These are phyloP conservation scores for Harringtonia aguacate DNA, from an alignment of 2,329 filamentous ascomycete genomes.

Conservation along the genomic window DNA sequence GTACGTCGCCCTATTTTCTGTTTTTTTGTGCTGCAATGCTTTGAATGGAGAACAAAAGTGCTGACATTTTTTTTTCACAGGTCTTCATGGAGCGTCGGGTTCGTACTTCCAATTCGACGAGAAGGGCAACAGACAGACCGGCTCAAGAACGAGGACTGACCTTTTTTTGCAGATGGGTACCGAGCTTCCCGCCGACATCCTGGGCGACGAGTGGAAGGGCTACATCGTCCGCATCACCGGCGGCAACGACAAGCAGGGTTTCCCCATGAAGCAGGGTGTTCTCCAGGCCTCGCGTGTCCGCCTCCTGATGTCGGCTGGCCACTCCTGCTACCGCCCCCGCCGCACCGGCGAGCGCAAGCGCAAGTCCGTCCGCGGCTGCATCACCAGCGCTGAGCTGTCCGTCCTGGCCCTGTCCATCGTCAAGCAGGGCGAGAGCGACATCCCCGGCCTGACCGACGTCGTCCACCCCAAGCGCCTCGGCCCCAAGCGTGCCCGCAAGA, in stretches of 20 bases:
- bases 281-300: conserved; percentile 98
- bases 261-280: conserved; percentile 99
- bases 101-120: conserved; percentile 1
- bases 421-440: conserved; percentile 93
- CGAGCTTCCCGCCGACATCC: conserved; percentile 85
- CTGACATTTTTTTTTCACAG: background rate
- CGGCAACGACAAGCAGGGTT: conserved; percentile 99
- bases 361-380: conserved; percentile 98
- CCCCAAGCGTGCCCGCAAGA: conserved; percentile 99
- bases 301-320: conserved; percentile 88
- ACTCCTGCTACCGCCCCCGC: conserved; percentile 99
- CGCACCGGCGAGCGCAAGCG: conserved; percentile 98
- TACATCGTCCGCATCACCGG: conserved; percentile 99
- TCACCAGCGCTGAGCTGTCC: conserved; percentile 89
- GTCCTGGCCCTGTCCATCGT: conserved; percentile 91
- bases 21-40: background rate
- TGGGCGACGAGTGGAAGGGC: conserved; percentile 99
- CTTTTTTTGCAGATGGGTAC: conserved; percentile 58
- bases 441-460: conserved; percentile 94
- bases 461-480: conserved; percentile 99
- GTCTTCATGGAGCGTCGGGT: conserved; percentile 17
- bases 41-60: background rate
- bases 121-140: background rate
- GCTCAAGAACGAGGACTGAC: background rate
- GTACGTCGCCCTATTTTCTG: conserved; percentile 48